Percentiles rank a stretch among this genome's conserved stretches.
phyloP scores from a whole-genome alignment of 257 asterid species.

The Solanum bukasovii region DNA sequence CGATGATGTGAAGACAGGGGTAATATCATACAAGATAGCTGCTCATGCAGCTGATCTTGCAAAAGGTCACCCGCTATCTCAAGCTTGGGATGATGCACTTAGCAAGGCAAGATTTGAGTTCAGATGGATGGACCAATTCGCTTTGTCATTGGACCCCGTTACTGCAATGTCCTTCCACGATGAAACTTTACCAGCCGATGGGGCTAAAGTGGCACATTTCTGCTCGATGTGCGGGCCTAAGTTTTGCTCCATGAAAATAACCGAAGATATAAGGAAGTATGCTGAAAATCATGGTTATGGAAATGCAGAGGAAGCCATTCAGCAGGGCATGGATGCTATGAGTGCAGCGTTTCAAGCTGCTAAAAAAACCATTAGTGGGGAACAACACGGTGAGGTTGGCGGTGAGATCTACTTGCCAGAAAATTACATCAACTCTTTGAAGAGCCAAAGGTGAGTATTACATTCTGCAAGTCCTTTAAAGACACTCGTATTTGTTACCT shows the following conservation, averaged over 20 bases:
- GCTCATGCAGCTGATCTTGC: constrained; percentile 96
- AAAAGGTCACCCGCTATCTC: constrained; percentile 79
- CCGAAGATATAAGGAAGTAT: constrained; percentile 84
- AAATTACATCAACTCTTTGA: constrained; percentile 36
- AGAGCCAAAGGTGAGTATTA: constrained; percentile 27
- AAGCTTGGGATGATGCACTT: constrained; percentile 85
- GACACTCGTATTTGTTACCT: neutral
- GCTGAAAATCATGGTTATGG: constrained; percentile 97
- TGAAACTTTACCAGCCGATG: constrained; percentile 88
- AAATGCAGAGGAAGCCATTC: constrained; percentile 78
- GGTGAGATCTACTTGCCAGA: constrained; percentile 93
- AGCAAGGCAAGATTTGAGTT: constrained; percentile 97
- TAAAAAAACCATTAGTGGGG: constrained; percentile 81
- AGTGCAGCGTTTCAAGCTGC: constrained; percentile 85
- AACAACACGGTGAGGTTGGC: constrained; percentile 91
- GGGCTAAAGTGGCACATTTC: constrained; percentile 97
- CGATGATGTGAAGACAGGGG: constrained; percentile 82
- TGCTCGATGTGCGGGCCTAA: constrained; percentile 98
- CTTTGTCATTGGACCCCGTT: constrained; percentile 84
- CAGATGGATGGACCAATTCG: constrained; percentile 95
- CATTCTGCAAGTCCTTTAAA: neutral
- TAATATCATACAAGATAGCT: constrained; percentile 80
- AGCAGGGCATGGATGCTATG: constrained; percentile 88
- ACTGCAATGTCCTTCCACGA: constrained; percentile 94
- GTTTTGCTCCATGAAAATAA: constrained; percentile 95